phyloP scores from a whole-genome alignment of 495 filamentous ascomycete species.

The Hypomontagnella submonticulosa region DNA sequence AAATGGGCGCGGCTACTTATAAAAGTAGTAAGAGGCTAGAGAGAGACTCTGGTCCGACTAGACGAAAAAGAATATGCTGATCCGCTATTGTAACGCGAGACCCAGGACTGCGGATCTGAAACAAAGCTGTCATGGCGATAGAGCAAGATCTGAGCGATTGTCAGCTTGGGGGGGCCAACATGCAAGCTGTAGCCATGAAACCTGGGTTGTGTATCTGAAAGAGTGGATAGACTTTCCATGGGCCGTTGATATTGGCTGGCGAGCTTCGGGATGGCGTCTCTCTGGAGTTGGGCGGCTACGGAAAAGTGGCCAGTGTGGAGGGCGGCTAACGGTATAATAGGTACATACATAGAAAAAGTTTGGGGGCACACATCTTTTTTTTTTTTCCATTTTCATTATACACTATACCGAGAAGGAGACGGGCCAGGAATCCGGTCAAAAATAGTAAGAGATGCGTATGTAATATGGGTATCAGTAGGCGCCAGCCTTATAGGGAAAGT shows the following conservation, averaged over 20 bases:
- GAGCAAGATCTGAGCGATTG: slow-evolving; percentile 47
- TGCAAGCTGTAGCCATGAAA: slow-evolving; percentile 58
- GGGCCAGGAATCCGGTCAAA: slow-evolving; percentile 43
- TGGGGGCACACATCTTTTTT: slow-evolving; percentile 41
- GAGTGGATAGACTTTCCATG: slow-evolving; percentile 51
- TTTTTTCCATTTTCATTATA: no score
- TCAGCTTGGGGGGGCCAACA: slow-evolving; percentile 46
- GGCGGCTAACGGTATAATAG: slow-evolving; percentile 54
- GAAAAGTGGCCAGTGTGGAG: slow-evolving; percentile 50
- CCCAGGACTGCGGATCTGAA: slow-evolving; percentile 56
- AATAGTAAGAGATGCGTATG: slow-evolving; percentile 42
- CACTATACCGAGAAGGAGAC: slow-evolving; percentile 28
- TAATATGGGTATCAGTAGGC: slow-evolving; percentile 40
- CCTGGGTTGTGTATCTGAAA: slow-evolving; percentile 60
- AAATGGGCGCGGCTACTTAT: slow-evolving; percentile 51
- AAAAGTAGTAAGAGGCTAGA: slow-evolving; percentile 39
- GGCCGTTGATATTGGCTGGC: slow-evolving; percentile 61
- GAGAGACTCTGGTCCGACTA: slow-evolving; percentile 24
- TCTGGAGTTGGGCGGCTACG: slow-evolving; percentile 63
- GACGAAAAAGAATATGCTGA: slow-evolving; percentile 40
- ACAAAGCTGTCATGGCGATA: slow-evolving; percentile 51
- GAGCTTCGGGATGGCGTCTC: slow-evolving; percentile 60
- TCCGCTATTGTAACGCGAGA: slow-evolving; percentile 36
- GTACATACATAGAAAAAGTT: slow-evolving; percentile 18
- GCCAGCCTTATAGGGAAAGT: slow-evolving; percentile 47